phyloP scores from a whole-genome alignment of 148 eudicot species.

The Limonium bicolor region DNA sequence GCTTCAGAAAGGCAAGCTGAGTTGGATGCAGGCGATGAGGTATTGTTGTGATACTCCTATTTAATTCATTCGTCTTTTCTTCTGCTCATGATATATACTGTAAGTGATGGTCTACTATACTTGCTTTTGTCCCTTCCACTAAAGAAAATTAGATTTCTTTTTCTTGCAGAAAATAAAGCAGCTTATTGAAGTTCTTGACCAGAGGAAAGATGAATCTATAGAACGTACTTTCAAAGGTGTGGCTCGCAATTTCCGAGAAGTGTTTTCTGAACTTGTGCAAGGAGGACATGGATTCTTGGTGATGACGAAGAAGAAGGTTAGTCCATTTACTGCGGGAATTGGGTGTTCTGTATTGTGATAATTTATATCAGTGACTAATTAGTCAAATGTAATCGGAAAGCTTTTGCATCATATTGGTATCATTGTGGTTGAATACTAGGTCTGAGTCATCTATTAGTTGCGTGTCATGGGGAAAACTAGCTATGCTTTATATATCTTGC shows the following conservation, averaged over 20 bases:
- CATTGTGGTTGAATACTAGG: too few relatives aligned
- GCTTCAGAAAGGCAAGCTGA: conserved; percentile 95
- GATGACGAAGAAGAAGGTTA: conserved; percentile 98
- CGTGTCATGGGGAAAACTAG: too few relatives aligned
- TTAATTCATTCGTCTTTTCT: too few relatives aligned
- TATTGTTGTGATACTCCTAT: conserved; percentile 18
- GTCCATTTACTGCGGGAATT: too few relatives aligned
- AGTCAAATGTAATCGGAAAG: too few relatives aligned
- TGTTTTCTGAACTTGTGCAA: conserved; percentile 93
- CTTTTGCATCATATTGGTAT: too few relatives aligned
- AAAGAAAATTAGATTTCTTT: background rate
- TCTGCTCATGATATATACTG: background rate
- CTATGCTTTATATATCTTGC: too few relatives aligned
- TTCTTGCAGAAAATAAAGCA: conserved; percentile 81
- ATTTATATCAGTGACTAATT: too few relatives aligned
- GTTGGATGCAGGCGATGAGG: conserved; percentile 97
- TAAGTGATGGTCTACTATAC: background rate
- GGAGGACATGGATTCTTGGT: conserved; percentile 92
- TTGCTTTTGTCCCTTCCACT: conserved; percentile 1
- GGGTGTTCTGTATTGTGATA: too few relatives aligned
- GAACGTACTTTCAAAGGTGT: conserved; percentile 99
- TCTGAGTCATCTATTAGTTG: too few relatives aligned
- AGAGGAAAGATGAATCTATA: conserved; percentile 92
- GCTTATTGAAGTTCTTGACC: conserved; percentile 76
- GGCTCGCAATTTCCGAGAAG: conserved; percentile 95